Evolutionary conservation across 208 protist genomes (phyloP).

Genomic region (Leishmania amazonensis): DNA sequence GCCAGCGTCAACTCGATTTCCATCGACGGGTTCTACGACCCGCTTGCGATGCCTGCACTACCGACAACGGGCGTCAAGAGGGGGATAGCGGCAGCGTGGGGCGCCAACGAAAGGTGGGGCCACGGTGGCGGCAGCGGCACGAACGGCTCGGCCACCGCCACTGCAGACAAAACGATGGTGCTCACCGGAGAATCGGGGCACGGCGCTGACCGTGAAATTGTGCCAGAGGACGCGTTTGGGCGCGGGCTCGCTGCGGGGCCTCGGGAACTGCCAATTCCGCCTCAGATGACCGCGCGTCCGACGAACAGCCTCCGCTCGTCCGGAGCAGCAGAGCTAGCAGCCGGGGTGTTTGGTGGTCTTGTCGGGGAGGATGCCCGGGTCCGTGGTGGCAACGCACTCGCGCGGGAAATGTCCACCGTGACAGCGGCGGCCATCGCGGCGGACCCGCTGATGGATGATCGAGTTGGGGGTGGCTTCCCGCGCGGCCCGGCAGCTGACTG

Average conservation of each 20-base stretch:
- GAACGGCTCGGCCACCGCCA: not conserved
- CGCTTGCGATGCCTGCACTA: constrained; percentile 32
- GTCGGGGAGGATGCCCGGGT: not conserved
- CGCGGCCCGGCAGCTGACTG: constrained; percentile 62
- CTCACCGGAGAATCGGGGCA: constrained; percentile 9
- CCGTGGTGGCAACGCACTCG: not conserved
- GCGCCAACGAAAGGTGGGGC: not conserved
- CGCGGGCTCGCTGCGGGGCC: not conserved
- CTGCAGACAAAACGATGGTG: constrained; percentile 1
- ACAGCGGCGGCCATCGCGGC: constrained; percentile 3
- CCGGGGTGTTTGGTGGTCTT: not conserved
- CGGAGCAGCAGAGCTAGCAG: not conserved
- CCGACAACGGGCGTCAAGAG: not conserved
- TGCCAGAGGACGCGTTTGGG: not conserved
- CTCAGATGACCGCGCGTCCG: not conserved
- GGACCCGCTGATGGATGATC: constrained; percentile 19
- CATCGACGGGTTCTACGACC: constrained; percentile 44
- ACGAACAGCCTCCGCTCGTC: not conserved
- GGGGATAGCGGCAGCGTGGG: not conserved
- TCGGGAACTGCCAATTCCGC: constrained; percentile 4
- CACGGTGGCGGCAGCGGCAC: not conserved
- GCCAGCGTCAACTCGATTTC: constrained; percentile 24
- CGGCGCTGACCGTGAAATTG: not conserved
- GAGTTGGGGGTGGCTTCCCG: constrained; percentile 41
- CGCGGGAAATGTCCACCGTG: not conserved